Conservation (phyloP, 495 filamentous ascomycete species). For the Thozetella sp. region DNA sequence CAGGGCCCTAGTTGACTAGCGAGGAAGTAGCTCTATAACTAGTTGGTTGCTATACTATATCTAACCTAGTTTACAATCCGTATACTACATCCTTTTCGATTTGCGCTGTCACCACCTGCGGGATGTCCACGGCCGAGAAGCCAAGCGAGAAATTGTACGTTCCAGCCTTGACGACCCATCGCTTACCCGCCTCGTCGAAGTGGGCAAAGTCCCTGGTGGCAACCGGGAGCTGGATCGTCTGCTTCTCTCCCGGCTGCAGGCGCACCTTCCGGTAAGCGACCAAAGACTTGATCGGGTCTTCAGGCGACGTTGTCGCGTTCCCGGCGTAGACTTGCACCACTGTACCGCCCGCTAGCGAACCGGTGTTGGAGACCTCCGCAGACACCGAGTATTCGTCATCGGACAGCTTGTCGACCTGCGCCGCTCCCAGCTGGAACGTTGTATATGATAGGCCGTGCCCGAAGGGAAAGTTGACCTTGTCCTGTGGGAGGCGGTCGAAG, state of each 20-base stretch:
- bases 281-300: neutral
- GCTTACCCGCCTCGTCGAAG: neutral
- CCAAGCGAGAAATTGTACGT: neutral
- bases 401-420: neutral
- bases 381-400: neutral
- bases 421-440: constrained; percentile 8
- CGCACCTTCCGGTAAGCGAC: neutral
- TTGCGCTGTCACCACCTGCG: neutral
- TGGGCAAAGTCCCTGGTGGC: neutral
- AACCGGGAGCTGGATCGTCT: neutral
- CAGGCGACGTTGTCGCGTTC: neutral
- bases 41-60: too few species aligned
- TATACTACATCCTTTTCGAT: neutral
- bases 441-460: constrained; percentile 66
- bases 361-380: neutral
- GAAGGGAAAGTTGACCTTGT: constrained; percentile 53
- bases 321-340: constrained; percentile 1
- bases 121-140: constrained; percentile 1
- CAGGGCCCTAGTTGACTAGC: too few species aligned
- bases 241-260: neutral
- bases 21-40: too few species aligned
- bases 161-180: neutral
- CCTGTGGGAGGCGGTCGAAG: constrained; percentile 48
- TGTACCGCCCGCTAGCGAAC: neutral
- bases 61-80: too few species aligned